These are phyloP conservation scores for Fraxinus anomala DNA, from an alignment of 257 asterid species.

Conservation along the genomic window DNA sequence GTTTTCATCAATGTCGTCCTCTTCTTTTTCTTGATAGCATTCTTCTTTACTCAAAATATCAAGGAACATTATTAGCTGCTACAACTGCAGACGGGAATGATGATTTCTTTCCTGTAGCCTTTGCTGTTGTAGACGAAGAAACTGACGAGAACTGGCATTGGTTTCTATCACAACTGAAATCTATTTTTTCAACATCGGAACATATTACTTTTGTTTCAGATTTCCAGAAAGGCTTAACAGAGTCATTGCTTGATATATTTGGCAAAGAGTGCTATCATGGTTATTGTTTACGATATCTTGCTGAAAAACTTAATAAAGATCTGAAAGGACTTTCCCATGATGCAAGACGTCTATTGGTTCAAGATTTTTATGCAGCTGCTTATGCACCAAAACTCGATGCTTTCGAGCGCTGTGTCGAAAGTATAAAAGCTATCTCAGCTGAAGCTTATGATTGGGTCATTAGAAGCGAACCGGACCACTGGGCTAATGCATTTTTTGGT, in stretches of 20 bases:
- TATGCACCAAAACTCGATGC: constrained; percentile 69
- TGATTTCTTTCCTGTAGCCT: too few species aligned
- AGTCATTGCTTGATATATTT: constrained; percentile 68
- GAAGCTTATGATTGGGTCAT: constrained; percentile 93
- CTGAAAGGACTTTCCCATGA: constrained; percentile 94
- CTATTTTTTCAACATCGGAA: constrained; percentile 69
- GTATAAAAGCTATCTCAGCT: constrained; percentile 85
- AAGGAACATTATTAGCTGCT: too few species aligned
- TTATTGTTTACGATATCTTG: constrained; percentile 84
- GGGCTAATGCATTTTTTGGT: constrained; percentile 86
- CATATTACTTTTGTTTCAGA: constrained; percentile 89
- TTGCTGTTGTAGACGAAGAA: constrained; percentile 20
- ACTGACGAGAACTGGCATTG: constrained; percentile 89
- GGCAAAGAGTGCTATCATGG: constrained; percentile 84
- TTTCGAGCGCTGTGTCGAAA: constrained; percentile 65
- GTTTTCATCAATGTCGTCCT: constrained; percentile 64
- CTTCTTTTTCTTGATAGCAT: too few species aligned
- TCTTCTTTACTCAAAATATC: too few species aligned
- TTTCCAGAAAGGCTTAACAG: constrained; percentile 79
- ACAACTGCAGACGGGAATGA: too few species aligned
- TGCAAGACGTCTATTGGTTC: constrained; percentile 94
- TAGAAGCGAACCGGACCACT: constrained; percentile 78
- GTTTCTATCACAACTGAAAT: constrained; percentile 81
- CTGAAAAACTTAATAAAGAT: constrained; percentile 89
- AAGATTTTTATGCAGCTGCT: constrained; percentile 93